Evolutionary conservation across 1,284 basidiomycete genomes (phyloP).

Genomic region (Cryptococcus wingfieldii): DNA sequence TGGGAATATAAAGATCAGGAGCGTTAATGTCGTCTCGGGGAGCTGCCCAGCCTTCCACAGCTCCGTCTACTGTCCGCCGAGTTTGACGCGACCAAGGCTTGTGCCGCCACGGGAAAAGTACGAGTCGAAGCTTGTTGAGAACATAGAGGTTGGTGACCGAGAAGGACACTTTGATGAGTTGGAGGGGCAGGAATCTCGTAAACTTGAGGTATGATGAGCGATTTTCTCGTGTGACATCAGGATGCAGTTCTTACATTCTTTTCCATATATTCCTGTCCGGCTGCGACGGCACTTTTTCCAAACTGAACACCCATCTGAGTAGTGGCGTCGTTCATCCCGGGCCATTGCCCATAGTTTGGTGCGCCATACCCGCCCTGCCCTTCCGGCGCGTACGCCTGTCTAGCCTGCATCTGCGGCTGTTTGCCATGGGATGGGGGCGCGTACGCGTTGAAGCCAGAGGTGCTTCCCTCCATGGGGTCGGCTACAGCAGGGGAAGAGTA

Average conservation of each 20-base stretch:
- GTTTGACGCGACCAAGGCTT: conserved; percentile 70
- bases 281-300: conserved; percentile 83
- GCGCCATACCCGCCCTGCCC: conserved; percentile 52
- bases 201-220: conserved; percentile 55
- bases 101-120: conserved; percentile 96
- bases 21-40: conserved; percentile 94
- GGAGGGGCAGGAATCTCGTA: conserved; percentile 66
- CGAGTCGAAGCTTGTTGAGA: conserved; percentile 77
- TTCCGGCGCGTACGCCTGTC: conserved; percentile 16
- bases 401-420: conserved; percentile 4
- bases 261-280: conserved; percentile 93
- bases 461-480: conserved; percentile 9
- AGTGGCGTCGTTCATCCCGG: conserved; percentile 77
- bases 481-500: conserved; percentile 48
- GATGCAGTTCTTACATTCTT: conserved; percentile 65
- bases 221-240: neutral
- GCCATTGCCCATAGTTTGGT: conserved; percentile 31
- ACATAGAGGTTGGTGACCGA: conserved; percentile 97
- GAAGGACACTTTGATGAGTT: conserved; percentile 85
- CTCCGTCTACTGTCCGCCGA: conserved; percentile 53
- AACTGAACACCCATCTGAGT: conserved; percentile 96
- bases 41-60: conserved; percentile 69
- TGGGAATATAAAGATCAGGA: conserved; percentile 93
- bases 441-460: conserved; percentile 29
- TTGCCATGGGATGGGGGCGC: neutral